These are phyloP conservation scores for Uronychia binucleata DNA, from an alignment of 73 alveolate genomes.

Conservation along the genomic window DNA sequence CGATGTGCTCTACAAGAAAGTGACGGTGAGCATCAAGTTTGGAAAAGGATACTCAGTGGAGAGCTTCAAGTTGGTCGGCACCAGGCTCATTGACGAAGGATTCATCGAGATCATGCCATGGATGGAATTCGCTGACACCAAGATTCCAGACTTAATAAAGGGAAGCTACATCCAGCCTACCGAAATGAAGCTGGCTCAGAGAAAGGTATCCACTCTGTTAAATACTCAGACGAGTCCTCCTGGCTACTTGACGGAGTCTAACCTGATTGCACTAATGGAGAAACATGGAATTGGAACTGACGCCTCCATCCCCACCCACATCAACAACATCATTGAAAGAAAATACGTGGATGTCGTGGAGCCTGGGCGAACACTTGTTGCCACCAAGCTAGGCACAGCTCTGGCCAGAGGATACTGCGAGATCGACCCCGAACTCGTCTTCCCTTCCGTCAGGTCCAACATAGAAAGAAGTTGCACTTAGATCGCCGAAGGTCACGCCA, in stretches of 20 bases:
- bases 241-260: constrained; percentile 97
- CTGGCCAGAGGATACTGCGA: constrained; percentile 97
- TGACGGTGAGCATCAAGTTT: constrained; percentile 76
- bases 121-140: constrained; percentile 59
- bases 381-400: constrained; percentile 97
- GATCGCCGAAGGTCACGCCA: constrained; percentile 96
- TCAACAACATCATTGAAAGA: constrained; percentile 98
- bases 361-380: constrained; percentile 89
- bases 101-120: constrained; percentile 86
- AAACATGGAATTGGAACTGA: constrained; percentile 99
- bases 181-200: constrained; percentile 24
- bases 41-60: constrained; percentile 48
- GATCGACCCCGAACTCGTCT: constrained; percentile 97
- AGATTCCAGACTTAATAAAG: constrained; percentile 68
- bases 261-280: constrained; percentile 97
- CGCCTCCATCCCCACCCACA: constrained; percentile 99
- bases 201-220: constrained; percentile 27
- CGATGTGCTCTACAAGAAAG: constrained; percentile 88
- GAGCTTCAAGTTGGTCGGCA: constrained; percentile 83
- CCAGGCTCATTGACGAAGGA: constrained; percentile 84
- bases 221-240: constrained; percentile 97
- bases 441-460: constrained; percentile 96
- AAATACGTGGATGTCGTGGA: constrained; percentile 95
- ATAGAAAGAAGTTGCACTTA: constrained; percentile 92
- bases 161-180: constrained; percentile 28